Percentiles rank a stretch among this genome's conserved stretches.
phyloP scores from a whole-genome alignment of 2,329 filamentous ascomycete species.

The Davidsoniella eucalypti region DNA sequence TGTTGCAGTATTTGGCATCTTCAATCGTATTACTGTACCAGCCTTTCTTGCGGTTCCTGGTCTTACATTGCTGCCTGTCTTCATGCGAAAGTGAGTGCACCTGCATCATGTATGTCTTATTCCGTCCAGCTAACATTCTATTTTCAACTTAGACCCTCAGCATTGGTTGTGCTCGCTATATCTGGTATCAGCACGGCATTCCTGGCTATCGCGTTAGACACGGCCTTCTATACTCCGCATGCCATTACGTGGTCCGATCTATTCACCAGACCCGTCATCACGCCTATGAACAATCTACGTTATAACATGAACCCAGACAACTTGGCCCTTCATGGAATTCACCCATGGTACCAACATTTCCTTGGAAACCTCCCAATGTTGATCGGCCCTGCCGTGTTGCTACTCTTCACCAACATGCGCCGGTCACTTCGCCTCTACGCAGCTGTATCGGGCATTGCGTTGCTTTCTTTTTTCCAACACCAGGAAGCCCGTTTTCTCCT shows the following conservation, averaged over 20 bases:
- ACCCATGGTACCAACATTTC: slow-evolving; percentile 64
- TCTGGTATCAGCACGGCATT: slow-evolving; percentile 52
- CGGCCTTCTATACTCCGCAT: slow-evolving; percentile 57
- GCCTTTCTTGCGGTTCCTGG: slow-evolving; percentile 79
- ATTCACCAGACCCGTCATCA: slow-evolving; percentile 49
- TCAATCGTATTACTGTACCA: slow-evolving; percentile 95
- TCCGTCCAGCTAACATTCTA: slow-evolving; percentile 17
- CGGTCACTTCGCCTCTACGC: slow-evolving; percentile 49
- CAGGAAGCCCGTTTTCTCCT: slow-evolving; percentile 68
- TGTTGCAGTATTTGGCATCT: slow-evolving; percentile 69
- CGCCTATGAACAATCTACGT: slow-evolving; percentile 59
- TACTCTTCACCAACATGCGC: slow-evolving; percentile 42
- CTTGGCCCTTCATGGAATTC: slow-evolving; percentile 57
- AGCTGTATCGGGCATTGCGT: slow-evolving; percentile 53
- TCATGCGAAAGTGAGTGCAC: slow-evolving; percentile 44
- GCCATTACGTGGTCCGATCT: slow-evolving; percentile 50
- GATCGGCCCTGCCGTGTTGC: slow-evolving; percentile 49
- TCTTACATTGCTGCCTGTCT: slow-evolving; percentile 70
- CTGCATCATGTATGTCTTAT: too few relatives aligned
- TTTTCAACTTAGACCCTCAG: slow-evolving; percentile 24
- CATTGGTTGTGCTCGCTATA: slow-evolving; percentile 44
- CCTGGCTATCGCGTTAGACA: slow-evolving; percentile 68
- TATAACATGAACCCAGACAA: slow-evolving; percentile 60
- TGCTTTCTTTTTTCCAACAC: slow-evolving; percentile 60
- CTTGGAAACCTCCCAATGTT: slow-evolving; percentile 55